Evolutionary conservation across 1,284 basidiomycete species (phyloP).

Genomic region (Grifola frondosa): DNA sequence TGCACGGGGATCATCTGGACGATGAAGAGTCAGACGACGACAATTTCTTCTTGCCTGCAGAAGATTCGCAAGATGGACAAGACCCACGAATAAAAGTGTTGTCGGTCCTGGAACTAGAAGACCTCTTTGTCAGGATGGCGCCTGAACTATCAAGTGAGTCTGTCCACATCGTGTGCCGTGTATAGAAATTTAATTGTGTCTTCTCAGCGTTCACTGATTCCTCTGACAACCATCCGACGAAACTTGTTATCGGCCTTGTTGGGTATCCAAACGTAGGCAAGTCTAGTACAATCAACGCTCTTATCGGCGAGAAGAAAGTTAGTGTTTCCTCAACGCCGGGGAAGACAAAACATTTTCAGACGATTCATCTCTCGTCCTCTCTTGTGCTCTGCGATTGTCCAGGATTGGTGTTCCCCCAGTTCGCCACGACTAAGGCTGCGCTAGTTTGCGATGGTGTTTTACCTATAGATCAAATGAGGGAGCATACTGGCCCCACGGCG

Average conservation of each 20-base stretch:
- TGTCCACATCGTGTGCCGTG: background rate
- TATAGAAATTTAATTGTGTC: constrained; percentile 2
- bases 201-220: constrained; percentile 63
- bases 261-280: constrained; percentile 99
- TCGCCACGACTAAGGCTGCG: constrained; percentile 93
- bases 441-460: constrained; percentile 96
- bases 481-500: constrained; percentile 86
- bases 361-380: constrained; percentile 85
- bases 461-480: constrained; percentile 97
- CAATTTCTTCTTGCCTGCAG: constrained; percentile 39
- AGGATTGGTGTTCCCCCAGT: constrained; percentile 98
- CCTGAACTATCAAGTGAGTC: constrained; percentile 72
- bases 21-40: constrained; percentile 16
- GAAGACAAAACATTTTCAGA: constrained; percentile 99
- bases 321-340: constrained; percentile 97
- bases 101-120: constrained; percentile 88
- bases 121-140: constrained; percentile 76
- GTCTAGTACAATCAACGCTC: constrained; percentile 94
- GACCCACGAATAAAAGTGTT: constrained; percentile 81
- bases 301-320: constrained; percentile 95
- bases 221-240: constrained; percentile 60
- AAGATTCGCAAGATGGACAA: constrained; percentile 49
- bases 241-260: constrained; percentile 89
- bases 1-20: no score
- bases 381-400: constrained; percentile 98